Base-by-base conservation (phyloP, 1,139 yeast species). In the Lodderomyces oxycetoniae region DNA sequence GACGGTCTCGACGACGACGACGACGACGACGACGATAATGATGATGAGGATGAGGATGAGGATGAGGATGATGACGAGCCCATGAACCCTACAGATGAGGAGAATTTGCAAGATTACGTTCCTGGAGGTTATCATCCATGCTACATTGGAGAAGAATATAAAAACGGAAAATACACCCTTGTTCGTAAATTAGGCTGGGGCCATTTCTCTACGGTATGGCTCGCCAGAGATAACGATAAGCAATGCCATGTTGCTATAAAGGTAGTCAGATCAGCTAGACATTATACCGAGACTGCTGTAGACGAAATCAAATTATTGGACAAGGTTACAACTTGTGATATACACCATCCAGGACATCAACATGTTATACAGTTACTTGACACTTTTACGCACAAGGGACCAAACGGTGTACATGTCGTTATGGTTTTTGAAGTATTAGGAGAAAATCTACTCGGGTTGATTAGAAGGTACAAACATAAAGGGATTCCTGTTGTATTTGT, bases 391-490 rank as follows among this genome's bases (percentile, higher is more conserved):
- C 84, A 82, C 46, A 57, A 57, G 9, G 93, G 93, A 0, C 86
- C 87, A 1, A 79, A 83, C 52, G 93, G 93, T 0, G 67, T 71
- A 10, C 93, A 83, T 53, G 76, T 82, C 9, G 84, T 83, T 31
- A 86, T 87, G 94, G 95, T 84, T 6, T 85, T 87, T 52, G 95
- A 86, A 59, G 89, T 86, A 1, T 63, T 87, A 36, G 95, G 95
- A 4, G 95, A 86, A 53, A 86, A 81, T 48, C 58, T 86, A 43
- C 59, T 86, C 34, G 85, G 86, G 16, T 63, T 86, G 37, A 79
- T 84, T 35, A 69, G 81, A 47, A 67, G 85, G 33, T 80, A 73
- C 50, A 72, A 74, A 46, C 83, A 79, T 52, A 73, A 81, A 40
- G 94, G 94, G 1, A 69, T 86, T 16, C 95, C 95, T 0, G 55